Evolutionary conservation across 495 filamentous ascomycete genomes (phyloP).

Genomic region (Pseudevernia furfuracea): DNA sequence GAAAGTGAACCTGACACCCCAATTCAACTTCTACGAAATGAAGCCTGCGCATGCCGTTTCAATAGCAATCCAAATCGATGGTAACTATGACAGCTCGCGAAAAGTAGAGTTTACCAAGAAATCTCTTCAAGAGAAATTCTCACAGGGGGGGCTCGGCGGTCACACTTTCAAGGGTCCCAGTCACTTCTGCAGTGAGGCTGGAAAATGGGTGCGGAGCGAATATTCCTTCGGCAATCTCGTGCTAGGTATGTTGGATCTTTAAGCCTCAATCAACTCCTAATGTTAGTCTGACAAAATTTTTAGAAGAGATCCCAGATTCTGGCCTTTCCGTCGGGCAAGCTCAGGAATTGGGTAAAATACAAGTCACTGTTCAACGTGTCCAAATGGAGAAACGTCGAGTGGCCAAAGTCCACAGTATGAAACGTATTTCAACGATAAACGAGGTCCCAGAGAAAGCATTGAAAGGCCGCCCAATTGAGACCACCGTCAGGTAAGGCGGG

Average conservation of each 20-base stretch:
- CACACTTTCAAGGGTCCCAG: not conserved
- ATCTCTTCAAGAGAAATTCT: accelerated
- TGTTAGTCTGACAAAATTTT: not conserved
- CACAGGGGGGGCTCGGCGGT: too few relatives aligned
- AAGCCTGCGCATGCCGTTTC: not conserved
- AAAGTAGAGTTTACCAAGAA: not conserved
- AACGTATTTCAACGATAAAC: not conserved
- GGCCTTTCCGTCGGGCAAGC: not conserved
- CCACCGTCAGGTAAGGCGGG: not conserved
- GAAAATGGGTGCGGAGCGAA: constrained; percentile 8
- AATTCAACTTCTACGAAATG: not conserved
- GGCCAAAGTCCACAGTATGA: not conserved
- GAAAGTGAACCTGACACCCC: not conserved
- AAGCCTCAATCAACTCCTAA: not conserved
- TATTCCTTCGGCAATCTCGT: constrained; percentile 4
- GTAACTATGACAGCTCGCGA: not conserved
- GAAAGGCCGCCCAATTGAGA: constrained; percentile 4
- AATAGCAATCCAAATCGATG: not conserved
- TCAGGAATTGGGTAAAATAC: constrained; percentile 3
- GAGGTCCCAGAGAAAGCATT: constrained; percentile 8
- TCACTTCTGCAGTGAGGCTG: constrained; percentile 4
- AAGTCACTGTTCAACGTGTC: not conserved
- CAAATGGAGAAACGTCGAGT: not conserved
- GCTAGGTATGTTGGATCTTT: not conserved
- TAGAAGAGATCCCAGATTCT: not conserved